phyloP scores from a whole-genome alignment of 805 yeast genomes.

The Saccharomyces paradoxus region DNA sequence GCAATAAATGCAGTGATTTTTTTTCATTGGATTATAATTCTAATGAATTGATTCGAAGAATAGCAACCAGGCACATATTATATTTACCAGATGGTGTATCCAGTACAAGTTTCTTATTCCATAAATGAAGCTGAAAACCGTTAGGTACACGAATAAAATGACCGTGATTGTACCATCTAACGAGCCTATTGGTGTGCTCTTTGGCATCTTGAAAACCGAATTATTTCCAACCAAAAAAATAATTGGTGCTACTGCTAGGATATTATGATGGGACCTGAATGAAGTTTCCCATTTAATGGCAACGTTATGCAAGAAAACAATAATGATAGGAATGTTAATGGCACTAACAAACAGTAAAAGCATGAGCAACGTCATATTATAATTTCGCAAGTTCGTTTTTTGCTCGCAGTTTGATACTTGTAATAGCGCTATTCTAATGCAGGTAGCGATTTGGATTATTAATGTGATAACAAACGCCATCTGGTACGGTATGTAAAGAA shows the following conservation, averaged over 20 bases:
- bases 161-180: conserved; percentile 30
- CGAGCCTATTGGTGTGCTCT: conserved; percentile 10
- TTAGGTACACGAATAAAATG: conserved; percentile 41
- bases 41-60: neutral
- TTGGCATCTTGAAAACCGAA: conserved; percentile 42
- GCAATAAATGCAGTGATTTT: neutral
- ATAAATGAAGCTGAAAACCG: conserved; percentile 55
- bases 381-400: conserved; percentile 40
- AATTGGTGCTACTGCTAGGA: conserved; percentile 69
- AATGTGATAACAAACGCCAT: conserved; percentile 59
- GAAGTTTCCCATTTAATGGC: conserved; percentile 75
- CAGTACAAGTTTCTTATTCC: conserved; percentile 81
- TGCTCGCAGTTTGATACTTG: conserved; percentile 3
- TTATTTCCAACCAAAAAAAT: conserved; percentile 50
- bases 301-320: conserved; percentile 77
- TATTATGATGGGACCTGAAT: conserved; percentile 78
- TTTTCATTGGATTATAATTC: neutral
- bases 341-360: conserved; percentile 75
- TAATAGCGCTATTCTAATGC: conserved; percentile 32
- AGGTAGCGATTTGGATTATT: conserved; percentile 48
- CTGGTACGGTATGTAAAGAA: conserved; percentile 72
- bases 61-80: conserved; percentile 40
- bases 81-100: conserved; percentile 69
- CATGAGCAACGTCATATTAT: conserved; percentile 52
- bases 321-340: conserved; percentile 63